Percentiles rank a stretch among this genome's conserved stretches.
Evolutionary conservation across 345 rosid species (phyloP).

Genomic region (Salix viminalis): DNA sequence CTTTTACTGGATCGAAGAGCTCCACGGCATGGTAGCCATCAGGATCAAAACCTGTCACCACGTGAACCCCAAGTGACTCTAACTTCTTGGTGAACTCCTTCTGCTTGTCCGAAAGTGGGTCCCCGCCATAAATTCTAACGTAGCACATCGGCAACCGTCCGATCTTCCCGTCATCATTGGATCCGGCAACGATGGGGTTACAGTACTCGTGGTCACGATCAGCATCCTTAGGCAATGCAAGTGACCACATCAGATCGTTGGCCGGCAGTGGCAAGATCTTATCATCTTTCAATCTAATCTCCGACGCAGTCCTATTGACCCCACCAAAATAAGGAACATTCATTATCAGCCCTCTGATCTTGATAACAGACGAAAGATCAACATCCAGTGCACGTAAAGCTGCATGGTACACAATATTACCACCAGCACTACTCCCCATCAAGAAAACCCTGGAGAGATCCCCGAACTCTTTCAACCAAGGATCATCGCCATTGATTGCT

Average conservation of each 20-base stretch:
- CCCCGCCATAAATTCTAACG: constrained; percentile 57
- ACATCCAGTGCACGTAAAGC: constrained; percentile 42
- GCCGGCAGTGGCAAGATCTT: constrained; percentile 49
- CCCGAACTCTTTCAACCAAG: constrained; percentile 55
- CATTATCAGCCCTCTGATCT: constrained; percentile 64
- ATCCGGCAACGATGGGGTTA: constrained; percentile 40
- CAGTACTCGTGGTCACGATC: constrained; percentile 74
- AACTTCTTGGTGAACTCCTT: constrained; percentile 50
- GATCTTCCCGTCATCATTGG: constrained; percentile 32
- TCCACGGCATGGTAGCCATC: constrained; percentile 72
- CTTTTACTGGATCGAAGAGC: constrained; percentile 48
- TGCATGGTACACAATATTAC: constrained; percentile 64
- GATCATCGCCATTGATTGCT: constrained; percentile 47
- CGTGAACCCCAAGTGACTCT: constrained; percentile 53
- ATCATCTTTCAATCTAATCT: constrained; percentile 44
- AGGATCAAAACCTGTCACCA: constrained; percentile 35
- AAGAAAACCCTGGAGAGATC: constrained; percentile 62
- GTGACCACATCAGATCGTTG: constrained; percentile 59
- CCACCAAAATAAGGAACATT: constrained; percentile 67
- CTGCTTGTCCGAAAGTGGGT: constrained; percentile 71
- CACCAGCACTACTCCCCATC: constrained; percentile 72
- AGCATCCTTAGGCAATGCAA: constrained; percentile 56
- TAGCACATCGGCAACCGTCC: constrained; percentile 47
- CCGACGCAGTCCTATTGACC: constrained; percentile 52
- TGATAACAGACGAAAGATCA: constrained; percentile 43